These are phyloP conservation scores for Nigrospora oryzae DNA, from an alignment of 2,329 filamentous ascomycete species.

Conservation along the genomic window DNA sequence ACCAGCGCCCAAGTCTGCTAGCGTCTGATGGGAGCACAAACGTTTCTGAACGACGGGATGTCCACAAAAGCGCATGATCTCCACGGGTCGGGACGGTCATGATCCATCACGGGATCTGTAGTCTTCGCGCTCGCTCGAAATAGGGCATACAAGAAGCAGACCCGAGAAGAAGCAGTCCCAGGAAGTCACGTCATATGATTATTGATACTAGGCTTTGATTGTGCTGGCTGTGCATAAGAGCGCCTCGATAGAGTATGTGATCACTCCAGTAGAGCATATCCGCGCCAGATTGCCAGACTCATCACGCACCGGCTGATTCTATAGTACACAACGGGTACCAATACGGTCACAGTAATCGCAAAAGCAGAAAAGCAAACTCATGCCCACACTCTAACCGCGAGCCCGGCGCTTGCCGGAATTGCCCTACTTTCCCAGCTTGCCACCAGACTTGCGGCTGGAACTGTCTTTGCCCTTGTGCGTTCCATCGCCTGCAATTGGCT, in stretches of 20 bases:
- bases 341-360: not conserved
- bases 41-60: not conserved
- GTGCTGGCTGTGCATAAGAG: too few species aligned
- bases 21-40: not conserved
- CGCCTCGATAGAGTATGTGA: too few species aligned
- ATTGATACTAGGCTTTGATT: too few species aligned
- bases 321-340: not conserved
- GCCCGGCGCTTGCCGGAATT: conserved; percentile 1
- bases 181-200: too few species aligned
- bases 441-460: not conserved
- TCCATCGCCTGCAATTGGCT: not conserved
- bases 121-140: too few species aligned
- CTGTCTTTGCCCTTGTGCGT: not conserved
- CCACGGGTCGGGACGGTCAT: not conserved
- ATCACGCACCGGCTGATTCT: not conserved
- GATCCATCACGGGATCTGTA: too few species aligned
- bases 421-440: conserved; percentile 1
- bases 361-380: not conserved
- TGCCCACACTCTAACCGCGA: not conserved
- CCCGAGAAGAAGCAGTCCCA: not conserved
- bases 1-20: not conserved
- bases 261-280: not conserved
- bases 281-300: not conserved
- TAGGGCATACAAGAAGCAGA: too few species aligned
- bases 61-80: not conserved